phyloP scores from a whole-genome alignment of 2,329 filamentous ascomycete species.

The Colletotrichum horii region DNA sequence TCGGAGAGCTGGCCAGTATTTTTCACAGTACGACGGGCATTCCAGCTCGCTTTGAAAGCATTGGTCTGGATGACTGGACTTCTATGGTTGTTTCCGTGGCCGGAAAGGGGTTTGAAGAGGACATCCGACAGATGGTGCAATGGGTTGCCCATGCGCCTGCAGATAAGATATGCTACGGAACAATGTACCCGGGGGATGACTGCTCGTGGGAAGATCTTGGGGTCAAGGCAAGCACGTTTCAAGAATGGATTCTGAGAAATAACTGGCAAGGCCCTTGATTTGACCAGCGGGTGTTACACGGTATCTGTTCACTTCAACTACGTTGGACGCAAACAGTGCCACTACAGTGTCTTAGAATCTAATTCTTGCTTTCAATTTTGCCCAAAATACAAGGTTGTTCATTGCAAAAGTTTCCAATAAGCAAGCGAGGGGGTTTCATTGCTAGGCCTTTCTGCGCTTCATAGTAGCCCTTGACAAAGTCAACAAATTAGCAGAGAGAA shows the following conservation, averaged over 20 bases:
- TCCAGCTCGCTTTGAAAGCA: background rate
- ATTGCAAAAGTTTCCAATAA: rapidly evolving
- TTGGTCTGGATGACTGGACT: background rate
- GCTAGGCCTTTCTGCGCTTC: no score
- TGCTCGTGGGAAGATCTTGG: background rate
- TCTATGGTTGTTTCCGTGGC: background rate
- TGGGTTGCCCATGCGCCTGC: slow-evolving; percentile 16
- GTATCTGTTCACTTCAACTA: no score
- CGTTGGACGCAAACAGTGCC: no score
- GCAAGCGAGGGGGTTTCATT: background rate
- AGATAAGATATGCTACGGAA: slow-evolving; percentile 18
- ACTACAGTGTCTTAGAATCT: no score
- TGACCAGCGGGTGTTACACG: no score
- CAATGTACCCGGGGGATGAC: background rate
- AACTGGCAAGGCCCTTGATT: background rate
- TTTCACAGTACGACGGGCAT: background rate
- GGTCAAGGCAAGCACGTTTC: background rate
- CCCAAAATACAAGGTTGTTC: background rate
- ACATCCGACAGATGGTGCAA: slow-evolving; percentile 25
- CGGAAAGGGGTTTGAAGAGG: slow-evolving; percentile 17
- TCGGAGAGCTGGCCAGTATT: background rate
- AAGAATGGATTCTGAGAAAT: background rate
- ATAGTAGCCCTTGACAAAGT: background rate
- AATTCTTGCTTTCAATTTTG: no score
- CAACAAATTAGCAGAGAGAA: background rate